Base-by-base conservation (phyloP, 352 stramenopile species). In the Globisporangium viniferum region DNA sequence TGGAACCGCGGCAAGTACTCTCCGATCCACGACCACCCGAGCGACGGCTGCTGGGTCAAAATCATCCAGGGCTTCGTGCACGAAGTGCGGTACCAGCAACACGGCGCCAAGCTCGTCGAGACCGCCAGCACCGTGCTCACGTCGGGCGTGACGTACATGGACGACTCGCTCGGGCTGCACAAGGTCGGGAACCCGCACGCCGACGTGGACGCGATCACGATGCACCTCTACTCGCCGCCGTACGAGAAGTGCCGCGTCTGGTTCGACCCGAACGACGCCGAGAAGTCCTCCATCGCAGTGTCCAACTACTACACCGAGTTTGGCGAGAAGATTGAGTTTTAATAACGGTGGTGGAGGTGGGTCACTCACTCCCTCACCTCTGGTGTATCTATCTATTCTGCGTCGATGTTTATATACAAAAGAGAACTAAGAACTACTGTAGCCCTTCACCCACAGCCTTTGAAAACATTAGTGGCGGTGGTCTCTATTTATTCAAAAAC, bases 161-260 rank as follows among this genome's bases (percentile, higher is more conserved):
- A 95, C 73, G 91, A 98, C 79, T 90, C 81, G 49, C 82, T 96
- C 14, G 93, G 92, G 29, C 86, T 97, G 66, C 94, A 98, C 88
- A 98, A 97, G 63, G 84, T 98, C 15, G 90, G 88, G 29, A 95
- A 96, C 69, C 82, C 81, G 22, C 70, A 82, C 53, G 46, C 66
- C 8, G 76, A 90, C 60, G 66, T 80, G n/a, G 82, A 91, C 49
- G 90, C 94, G n/a, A 88, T 98, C 63, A 97, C 94, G 5, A 80
- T 98, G 72, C 94, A 98, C 70, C 69, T 98, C 1, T 98, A 98
- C 70, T 82, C 86, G 39, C 94, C 94, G 64, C 94, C 94, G 48
- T 98, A 98, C 75, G 74, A 95, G 24, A 89, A 92, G 70, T 98
- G 94, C 73, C 86, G 86, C 59, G 77, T 97, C 67, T 98, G 90